Percentiles rank a stretch among this genome's conserved stretches.
phyloP scores from a whole-genome alignment of 2,329 filamentous ascomycete species.

The Phaeosphaeriaceae sp. region DNA sequence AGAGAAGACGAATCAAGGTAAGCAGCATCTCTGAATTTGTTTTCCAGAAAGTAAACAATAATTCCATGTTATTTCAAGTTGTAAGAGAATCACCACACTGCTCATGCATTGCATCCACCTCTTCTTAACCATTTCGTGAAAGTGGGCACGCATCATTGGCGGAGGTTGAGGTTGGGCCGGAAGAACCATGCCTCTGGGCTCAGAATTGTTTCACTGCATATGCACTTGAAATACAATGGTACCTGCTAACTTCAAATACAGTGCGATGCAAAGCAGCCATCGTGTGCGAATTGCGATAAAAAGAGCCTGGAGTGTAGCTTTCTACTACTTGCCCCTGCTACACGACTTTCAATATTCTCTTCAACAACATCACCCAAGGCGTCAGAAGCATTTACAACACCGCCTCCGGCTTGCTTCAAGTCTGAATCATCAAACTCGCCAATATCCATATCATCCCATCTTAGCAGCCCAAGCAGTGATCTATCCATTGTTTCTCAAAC shows the following conservation, averaged over 20 bases:
- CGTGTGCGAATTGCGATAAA: slow-evolving; percentile 43
- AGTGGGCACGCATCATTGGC: too few species aligned
- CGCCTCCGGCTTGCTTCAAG: neutral
- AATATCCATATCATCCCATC: slow-evolving; percentile 13
- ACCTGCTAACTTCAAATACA: slow-evolving; percentile 24
- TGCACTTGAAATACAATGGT: neutral
- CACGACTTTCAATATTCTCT: slow-evolving; percentile 27
- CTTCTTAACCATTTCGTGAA: too few species aligned
- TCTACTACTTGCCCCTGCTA: slow-evolving; percentile 38
- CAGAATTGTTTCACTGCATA: too few species aligned
- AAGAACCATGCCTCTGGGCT: too few species aligned
- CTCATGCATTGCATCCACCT: too few species aligned
- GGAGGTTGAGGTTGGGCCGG: too few species aligned
- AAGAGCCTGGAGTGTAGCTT: slow-evolving; percentile 42
- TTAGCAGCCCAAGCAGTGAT: slow-evolving; percentile 8
- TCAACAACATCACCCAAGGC: slow-evolving; percentile 14
- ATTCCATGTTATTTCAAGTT: too few species aligned
- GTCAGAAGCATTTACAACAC: neutral
- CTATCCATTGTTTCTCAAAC: too few species aligned
- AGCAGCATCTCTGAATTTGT: slow-evolving; percentile 1
- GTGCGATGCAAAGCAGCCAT: slow-evolving; percentile 44
- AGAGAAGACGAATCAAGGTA: slow-evolving; percentile 46
- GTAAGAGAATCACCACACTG: too few species aligned
- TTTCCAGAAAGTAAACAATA: too few species aligned
- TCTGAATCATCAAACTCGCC: slow-evolving; percentile 5